Evolutionary conservation across 768 basidiomycete genomes (phyloP), one percentile per base, ranked within the genome.

Genomic region (Daedaleopsis sinensis): DNA sequence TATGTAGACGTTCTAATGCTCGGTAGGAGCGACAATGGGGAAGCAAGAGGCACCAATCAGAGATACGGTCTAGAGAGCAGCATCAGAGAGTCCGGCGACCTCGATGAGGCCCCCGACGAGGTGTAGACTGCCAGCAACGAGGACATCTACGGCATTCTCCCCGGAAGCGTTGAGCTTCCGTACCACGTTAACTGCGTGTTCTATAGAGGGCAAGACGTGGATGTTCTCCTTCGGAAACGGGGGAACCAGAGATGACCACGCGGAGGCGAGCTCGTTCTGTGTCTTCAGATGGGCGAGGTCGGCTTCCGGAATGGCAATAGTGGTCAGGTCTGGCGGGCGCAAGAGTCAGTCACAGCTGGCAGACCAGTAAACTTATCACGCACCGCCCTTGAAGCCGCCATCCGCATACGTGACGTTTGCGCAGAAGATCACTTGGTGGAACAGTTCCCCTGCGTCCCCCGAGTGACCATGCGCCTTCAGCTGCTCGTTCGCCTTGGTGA

Each of bases 61-160:
- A 32, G 7, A 32, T 7, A 32, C 27, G 27, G 7, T 32, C 27
- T 76, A 88, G 55, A 93, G 75, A 37, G 88, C 88, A 58, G 82
- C 77, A 36, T 87, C 82, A n/a, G 89, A 84, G 43, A 98, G 72
- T 21, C 87, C 89, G 18, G 94, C 91, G 15, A 93, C 94, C 71
- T 98, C 96, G 56, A 98, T 90, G 13, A 95, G 79, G 2, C 97
- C 97, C 19, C 97, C 97, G 8, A 98, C 88, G 16, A 99, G 82
- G 76, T 96, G 96, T 64, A 99, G 73, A 74, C 94, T 97, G 5
- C 97, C 97, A 3, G 94, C 83, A 7, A 96, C 94, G 16, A 99
- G 79, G n/a, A 94, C 85, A 58, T 90, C 80, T 13, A 76, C 72
- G 1, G 75, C 68, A 44, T 66, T 65, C 42, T 71, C 65, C 2